Conservation (phyloP, 2,329 filamentous ascomycete species). For the Zymoseptoria ardabiliae region DNA sequence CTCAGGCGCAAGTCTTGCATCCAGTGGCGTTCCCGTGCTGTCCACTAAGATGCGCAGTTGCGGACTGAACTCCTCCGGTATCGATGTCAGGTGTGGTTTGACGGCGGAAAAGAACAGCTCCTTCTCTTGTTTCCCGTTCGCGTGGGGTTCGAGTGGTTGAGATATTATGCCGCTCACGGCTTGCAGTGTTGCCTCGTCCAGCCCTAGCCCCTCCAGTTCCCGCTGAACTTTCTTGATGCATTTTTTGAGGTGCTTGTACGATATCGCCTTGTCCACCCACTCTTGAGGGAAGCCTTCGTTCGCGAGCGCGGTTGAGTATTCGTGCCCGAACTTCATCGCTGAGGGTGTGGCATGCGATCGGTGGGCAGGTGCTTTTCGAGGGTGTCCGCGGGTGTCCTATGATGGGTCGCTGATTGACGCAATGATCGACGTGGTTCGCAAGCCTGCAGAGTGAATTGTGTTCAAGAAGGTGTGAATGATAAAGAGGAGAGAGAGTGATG, state of each 20-base stretch:
- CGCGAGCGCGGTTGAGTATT: slow-evolving; percentile 63
- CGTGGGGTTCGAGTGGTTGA: slow-evolving; percentile 5
- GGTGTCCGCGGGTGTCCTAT: neutral
- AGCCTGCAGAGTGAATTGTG: neutral
- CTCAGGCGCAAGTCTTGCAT: slow-evolving; percentile 59
- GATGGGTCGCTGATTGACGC: neutral
- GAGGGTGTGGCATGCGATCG: neutral
- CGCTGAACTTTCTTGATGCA: slow-evolving; percentile 72
- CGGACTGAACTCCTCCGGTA: slow-evolving; percentile 48
- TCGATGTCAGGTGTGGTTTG: slow-evolving; percentile 15
- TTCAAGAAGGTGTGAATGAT: neutral
- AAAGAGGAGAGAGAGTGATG: neutral
- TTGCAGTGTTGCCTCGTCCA: slow-evolving; percentile 63
- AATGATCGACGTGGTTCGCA: neutral
- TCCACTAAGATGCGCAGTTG: slow-evolving; percentile 65
- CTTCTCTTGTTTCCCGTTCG: slow-evolving; percentile 4
- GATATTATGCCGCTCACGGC: slow-evolving; percentile 48
- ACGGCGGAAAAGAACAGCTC: slow-evolving; percentile 20
- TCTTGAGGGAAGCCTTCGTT: slow-evolving; percentile 67
- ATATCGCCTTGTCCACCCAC: slow-evolving; percentile 67
- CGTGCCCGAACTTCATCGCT: slow-evolving; percentile 78
- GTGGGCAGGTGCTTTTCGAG: neutral
- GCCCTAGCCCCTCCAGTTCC: slow-evolving; percentile 63
- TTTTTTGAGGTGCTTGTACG: slow-evolving; percentile 80
- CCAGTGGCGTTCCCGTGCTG: slow-evolving; percentile 58